A percentile compares a stretch with the other conserved stretches of the same genome.
These are phyloP conservation scores for Ceriops tagal DNA, from an alignment of 345 rosid species.

Conservation along the genomic window DNA sequence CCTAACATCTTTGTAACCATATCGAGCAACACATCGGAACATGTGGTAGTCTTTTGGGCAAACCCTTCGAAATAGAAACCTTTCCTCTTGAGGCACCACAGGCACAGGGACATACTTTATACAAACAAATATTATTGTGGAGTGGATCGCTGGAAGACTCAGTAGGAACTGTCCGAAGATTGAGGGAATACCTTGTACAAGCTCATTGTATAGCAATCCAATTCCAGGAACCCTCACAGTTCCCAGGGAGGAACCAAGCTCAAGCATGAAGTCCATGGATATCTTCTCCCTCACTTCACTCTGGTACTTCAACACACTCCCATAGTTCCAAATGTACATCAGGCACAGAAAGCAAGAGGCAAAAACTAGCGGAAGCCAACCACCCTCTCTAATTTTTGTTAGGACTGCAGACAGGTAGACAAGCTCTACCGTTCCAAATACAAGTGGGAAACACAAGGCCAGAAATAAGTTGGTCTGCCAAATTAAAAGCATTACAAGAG, in stretches of 20 bases:
- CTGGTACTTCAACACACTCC: slow-evolving; percentile 86
- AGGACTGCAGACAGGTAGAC: slow-evolving; percentile 77
- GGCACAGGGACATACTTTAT: slow-evolving; percentile 95
- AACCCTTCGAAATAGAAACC: slow-evolving; percentile 82
- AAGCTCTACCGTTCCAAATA: slow-evolving; percentile 82
- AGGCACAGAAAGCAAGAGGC: slow-evolving; percentile 64
- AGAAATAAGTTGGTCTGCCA: slow-evolving; percentile 86
- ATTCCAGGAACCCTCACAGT: slow-evolving; percentile 84
- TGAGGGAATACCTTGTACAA: slow-evolving; percentile 87
- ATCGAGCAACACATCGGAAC: slow-evolving; percentile 83
- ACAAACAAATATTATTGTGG: slow-evolving; percentile 80
- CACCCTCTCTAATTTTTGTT: slow-evolving; percentile 70
- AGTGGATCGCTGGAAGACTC: slow-evolving; percentile 87
- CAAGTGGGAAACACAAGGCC: slow-evolving; percentile 70
- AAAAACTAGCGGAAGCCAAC: slow-evolving; percentile 91
- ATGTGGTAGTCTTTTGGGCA: slow-evolving; percentile 95
- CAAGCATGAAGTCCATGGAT: slow-evolving; percentile 79
- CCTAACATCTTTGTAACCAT: slow-evolving; percentile 84
- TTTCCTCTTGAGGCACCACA: slow-evolving; percentile 80
- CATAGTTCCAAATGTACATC: slow-evolving; percentile 96
- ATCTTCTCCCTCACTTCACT: slow-evolving; percentile 90
- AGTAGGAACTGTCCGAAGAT: slow-evolving; percentile 82
- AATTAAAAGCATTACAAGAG: slow-evolving; percentile 87
- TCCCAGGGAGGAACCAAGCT: slow-evolving; percentile 80
- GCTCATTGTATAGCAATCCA: slow-evolving; percentile 82